Evolutionary conservation across 257 asterid species (phyloP).

Genomic region (Rehmannia glutinosa): DNA sequence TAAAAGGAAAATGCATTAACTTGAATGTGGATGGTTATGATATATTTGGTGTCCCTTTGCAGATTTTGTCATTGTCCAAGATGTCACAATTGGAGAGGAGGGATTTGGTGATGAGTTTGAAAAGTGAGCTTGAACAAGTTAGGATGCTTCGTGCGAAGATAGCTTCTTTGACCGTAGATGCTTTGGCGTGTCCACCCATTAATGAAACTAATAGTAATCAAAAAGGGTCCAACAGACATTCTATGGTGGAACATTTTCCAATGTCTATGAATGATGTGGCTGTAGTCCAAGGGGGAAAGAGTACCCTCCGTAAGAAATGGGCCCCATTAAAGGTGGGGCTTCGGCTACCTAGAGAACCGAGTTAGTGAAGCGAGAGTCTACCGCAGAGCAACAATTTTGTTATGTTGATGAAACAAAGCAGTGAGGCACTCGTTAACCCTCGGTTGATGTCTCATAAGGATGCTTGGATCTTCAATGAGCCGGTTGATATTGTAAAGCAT

Average conservation of each 20-base stretch:
- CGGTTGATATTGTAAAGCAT: slow-evolving; percentile 44
- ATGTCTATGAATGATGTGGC: too few relatives aligned
- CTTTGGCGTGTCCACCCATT: too few relatives aligned
- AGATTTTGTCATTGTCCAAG: slow-evolving; percentile 36
- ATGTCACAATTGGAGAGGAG: slow-evolving; percentile 42
- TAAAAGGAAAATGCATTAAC: slow-evolving; percentile 18
- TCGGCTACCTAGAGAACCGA: slow-evolving; percentile 29
- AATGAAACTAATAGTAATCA: too few relatives aligned
- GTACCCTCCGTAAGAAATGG: slow-evolving; percentile 37
- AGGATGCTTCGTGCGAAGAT: slow-evolving; percentile 42
- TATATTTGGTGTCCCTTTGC: slow-evolving; percentile 35
- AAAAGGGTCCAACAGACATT: slow-evolving; percentile 32
- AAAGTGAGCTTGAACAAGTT: slow-evolving; percentile 47
- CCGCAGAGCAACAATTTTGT: too few relatives aligned
- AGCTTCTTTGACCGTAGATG: slow-evolving; percentile 20
- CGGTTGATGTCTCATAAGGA: slow-evolving; percentile 41
- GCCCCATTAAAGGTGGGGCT: slow-evolving; percentile 37
- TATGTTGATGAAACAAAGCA: slow-evolving; percentile 45
- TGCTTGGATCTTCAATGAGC: slow-evolving; percentile 46
- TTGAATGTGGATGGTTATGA: slow-evolving; percentile 25
- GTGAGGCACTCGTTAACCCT: slow-evolving; percentile 35
- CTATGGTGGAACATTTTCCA: slow-evolving; percentile 21
- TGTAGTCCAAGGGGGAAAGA: too few relatives aligned
- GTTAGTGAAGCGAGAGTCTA: slow-evolving; percentile 20
- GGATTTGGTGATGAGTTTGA: slow-evolving; percentile 40